Evolutionary conservation across 306 rosid species (phyloP).

Genomic region (Betula pendula): DNA sequence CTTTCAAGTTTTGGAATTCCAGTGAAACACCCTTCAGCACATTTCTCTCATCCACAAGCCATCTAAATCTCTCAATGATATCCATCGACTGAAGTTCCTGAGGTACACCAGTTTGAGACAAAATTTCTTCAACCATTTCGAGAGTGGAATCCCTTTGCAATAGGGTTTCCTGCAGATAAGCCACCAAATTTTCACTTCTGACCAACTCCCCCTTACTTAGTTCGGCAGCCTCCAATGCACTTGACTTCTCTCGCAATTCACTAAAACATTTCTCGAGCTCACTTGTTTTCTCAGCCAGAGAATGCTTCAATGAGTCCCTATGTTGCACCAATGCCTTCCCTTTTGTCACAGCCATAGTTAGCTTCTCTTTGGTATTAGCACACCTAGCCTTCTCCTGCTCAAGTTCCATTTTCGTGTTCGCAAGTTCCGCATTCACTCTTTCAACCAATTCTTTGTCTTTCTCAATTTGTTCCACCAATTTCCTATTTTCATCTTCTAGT

Average conservation of each 20-base stretch:
- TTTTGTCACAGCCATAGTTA: slow-evolving; percentile 90
- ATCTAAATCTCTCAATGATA: slow-evolving; percentile 62
- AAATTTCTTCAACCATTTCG: slow-evolving; percentile 57
- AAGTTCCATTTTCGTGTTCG: slow-evolving; percentile 57
- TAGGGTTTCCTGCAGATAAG: slow-evolving; percentile 62
- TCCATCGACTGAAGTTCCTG: slow-evolving; percentile 52
- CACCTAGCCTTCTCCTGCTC: slow-evolving; percentile 80
- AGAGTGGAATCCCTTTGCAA: slow-evolving; percentile 47
- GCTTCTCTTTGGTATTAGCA: slow-evolving; percentile 82
- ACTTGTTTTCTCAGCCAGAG: slow-evolving; percentile 59
- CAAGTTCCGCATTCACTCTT: slow-evolving; percentile 54
- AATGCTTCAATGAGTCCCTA: slow-evolving; percentile 72
- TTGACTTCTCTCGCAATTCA: slow-evolving; percentile 76
- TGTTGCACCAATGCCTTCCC: slow-evolving; percentile 97
- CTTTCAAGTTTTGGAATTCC: slow-evolving; percentile 61
- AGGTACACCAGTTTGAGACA: slow-evolving; percentile 51
- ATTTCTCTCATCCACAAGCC: slow-evolving; percentile 70
- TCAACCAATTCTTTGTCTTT: slow-evolving; percentile 49
- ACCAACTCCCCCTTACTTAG: slow-evolving; percentile 57
- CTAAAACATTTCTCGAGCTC: slow-evolving; percentile 66
- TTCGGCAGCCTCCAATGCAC: slow-evolving; percentile 73
- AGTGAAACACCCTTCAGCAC: slow-evolving; percentile 49
- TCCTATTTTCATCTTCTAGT: slow-evolving; percentile 66
- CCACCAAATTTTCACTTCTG: slow-evolving; percentile 54
- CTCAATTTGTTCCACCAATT: slow-evolving; percentile 61